phyloP scores from a whole-genome alignment of 73 alveolate species.

The Tetrahymena elliotti region DNA sequence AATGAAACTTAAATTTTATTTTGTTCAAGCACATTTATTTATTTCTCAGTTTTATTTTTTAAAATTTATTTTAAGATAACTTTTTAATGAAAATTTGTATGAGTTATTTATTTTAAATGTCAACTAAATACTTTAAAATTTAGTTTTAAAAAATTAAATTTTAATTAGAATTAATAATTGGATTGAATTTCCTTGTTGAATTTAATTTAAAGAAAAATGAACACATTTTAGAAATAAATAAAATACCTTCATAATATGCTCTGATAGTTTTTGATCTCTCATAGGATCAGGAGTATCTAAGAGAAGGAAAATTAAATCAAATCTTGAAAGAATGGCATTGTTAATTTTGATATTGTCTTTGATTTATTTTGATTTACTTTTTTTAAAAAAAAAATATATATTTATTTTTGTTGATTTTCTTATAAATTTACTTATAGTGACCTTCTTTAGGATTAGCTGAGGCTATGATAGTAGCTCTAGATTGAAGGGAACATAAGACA shows the following conservation, averaged over 20 bases:
- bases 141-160: too few relatives aligned
- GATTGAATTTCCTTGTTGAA: too few relatives aligned
- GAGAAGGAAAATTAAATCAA: slow-evolving; percentile 75
- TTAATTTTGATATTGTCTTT: slow-evolving; percentile 59
- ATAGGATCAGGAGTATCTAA: slow-evolving; percentile 75
- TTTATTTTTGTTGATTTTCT: too few relatives aligned
- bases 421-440: slow-evolving; percentile 44
- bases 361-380: slow-evolving; percentile 36
- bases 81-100: too few relatives aligned
- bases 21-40: too few relatives aligned
- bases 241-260: slow-evolving; percentile 75
- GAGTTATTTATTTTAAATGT: too few relatives aligned
- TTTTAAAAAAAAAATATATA: not conserved
- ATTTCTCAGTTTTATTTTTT: too few relatives aligned
- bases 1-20: too few relatives aligned
- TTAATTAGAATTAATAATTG: too few relatives aligned
- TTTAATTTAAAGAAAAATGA: not conserved
- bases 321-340: slow-evolving; percentile 70
- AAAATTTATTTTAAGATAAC: too few relatives aligned
- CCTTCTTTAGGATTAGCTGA: slow-evolving; percentile 86
- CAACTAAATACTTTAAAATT: too few relatives aligned
- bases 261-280: slow-evolving; percentile 64
- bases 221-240: slow-evolving; percentile 16
- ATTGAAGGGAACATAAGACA: slow-evolving; percentile 66
- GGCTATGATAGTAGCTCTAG: slow-evolving; percentile 74